phyloP scores from a whole-genome alignment of 2,329 filamentous ascomycete genomes.

The Tolypocladium cylindrosporum region DNA sequence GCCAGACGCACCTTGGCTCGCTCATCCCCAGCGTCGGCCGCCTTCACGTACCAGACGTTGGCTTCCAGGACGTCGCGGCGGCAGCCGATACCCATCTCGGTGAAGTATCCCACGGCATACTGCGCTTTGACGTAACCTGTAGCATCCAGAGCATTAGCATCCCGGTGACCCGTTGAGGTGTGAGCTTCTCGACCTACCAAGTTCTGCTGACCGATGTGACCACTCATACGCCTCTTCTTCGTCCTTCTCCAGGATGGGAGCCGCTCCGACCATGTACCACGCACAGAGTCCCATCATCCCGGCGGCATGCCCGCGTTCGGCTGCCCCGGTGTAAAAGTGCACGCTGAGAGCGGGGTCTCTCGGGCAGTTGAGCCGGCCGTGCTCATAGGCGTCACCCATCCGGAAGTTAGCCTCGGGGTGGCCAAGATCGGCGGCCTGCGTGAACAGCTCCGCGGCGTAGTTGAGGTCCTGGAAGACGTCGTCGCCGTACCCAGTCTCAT shows the following conservation, averaged over 20 bases:
- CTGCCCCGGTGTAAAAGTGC: constrained; percentile 93
- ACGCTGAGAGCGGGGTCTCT: constrained; percentile 87
- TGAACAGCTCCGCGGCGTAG: constrained; percentile 90
- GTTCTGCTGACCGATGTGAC: constrained; percentile 77
- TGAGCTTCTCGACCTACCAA: constrained; percentile 47
- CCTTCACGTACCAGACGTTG: constrained; percentile 97
- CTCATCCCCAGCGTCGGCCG: constrained; percentile 84
- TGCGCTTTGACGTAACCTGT: constrained; percentile 65
- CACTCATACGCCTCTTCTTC: constrained; percentile 95
- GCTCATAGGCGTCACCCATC: constrained; percentile 95
- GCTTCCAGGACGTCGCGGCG: constrained; percentile 90
- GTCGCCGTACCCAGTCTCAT: constrained; percentile 87
- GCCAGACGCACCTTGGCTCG: constrained; percentile 78
- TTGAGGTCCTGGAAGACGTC: constrained; percentile 86
- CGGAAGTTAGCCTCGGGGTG: constrained; percentile 78
- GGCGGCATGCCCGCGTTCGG: constrained; percentile 69
- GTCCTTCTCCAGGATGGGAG: constrained; percentile 86
- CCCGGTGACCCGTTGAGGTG: not conserved
- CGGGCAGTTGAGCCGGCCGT: constrained; percentile 78
- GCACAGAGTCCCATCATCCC: constrained; percentile 98
- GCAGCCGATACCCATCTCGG: constrained; percentile 96
- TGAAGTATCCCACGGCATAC: constrained; percentile 94
- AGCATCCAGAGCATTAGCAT: not conserved
- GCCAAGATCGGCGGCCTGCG: constrained; percentile 84
- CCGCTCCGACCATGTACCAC: constrained; percentile 95